A percentile compares a stretch with the other conserved stretches of the same genome.
Evolutionary conservation across 2,329 filamentous ascomycete genomes (phyloP).

Genomic region (Sodiomyces alkalinus): DNA sequence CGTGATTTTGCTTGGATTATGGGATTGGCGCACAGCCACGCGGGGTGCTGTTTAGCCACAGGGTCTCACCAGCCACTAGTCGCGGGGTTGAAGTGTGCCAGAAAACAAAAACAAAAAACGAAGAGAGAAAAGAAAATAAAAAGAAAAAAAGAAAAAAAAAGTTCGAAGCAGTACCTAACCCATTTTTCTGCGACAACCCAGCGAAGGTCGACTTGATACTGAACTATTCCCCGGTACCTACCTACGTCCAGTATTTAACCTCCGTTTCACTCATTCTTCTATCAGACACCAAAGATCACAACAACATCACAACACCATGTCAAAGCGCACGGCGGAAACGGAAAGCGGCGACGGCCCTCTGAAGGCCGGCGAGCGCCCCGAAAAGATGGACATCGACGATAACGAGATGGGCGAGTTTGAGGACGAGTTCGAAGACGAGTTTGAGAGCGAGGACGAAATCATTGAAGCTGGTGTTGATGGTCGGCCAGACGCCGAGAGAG

Average conservation of each 20-base stretch:
- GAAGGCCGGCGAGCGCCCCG: slow-evolving; percentile 46
- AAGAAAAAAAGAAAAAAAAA: too few species aligned
- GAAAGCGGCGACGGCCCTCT: slow-evolving; percentile 32
- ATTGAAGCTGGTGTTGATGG: slow-evolving; percentile 90
- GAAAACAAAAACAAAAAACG: too few species aligned
- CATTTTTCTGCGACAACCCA: too few species aligned
- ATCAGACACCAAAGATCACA: too few species aligned
- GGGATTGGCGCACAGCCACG: slow-evolving; percentile 3
- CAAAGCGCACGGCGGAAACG: slow-evolving; percentile 41
- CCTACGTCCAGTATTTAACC: too few species aligned
- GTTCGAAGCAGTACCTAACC: too few species aligned
- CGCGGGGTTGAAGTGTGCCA: too few species aligned
- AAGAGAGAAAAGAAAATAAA: slow-evolving; percentile 1
- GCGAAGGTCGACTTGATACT: too few species aligned
- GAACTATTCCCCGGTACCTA: too few species aligned
- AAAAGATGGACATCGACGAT: slow-evolving; percentile 50
- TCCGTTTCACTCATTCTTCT: too few species aligned
- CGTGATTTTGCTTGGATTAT: neutral
- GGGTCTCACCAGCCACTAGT: too few species aligned
- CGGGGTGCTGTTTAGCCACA: slow-evolving; percentile 3
- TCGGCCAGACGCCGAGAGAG: slow-evolving; percentile 77
- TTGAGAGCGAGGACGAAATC: slow-evolving; percentile 80
- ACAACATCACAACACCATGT: slow-evolving; percentile 33
- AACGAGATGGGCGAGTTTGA: slow-evolving; percentile 71
- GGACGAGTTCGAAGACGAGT: slow-evolving; percentile 88